phyloP scores from a whole-genome alignment of 345 rosid genomes.

The Aurinia saxatilis region DNA sequence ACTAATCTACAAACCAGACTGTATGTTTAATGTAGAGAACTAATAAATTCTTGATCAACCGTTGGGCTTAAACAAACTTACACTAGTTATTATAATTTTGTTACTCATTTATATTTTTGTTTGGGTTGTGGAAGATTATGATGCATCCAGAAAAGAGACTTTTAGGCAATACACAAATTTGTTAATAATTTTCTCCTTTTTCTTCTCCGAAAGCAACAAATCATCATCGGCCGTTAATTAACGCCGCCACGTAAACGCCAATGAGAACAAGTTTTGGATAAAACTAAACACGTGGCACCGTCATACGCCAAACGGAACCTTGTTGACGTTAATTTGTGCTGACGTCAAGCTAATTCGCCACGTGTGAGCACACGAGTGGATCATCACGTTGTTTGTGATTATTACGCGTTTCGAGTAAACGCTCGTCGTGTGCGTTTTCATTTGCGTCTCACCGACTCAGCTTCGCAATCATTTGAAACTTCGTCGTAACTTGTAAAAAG shows the following conservation, averaged over 20 bases:
- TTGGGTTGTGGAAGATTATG: no score
- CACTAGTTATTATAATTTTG: no score
- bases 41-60: no score
- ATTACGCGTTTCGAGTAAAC: neutral
- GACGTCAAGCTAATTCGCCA: neutral
- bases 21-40: no score
- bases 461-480: constrained; percentile 4
- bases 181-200: neutral
- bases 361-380: constrained; percentile 12
- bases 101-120: no score
- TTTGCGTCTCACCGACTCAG: constrained; percentile 2
- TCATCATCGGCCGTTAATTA: constrained; percentile 11
- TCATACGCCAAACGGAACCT: neutral
- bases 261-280: constrained; percentile 11
- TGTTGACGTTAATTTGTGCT: constrained; percentile 10
- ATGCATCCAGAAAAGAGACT: neutral
- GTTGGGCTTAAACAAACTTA: no score
- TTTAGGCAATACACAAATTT: constrained; percentile 17
- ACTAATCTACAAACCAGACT: no score
- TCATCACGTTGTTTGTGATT: neutral
- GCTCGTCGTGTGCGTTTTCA: neutral
- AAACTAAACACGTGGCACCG: constrained; percentile 3
- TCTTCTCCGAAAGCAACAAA: constrained; percentile 25
- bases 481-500: constrained; percentile 6
- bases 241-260: constrained; percentile 25